Conservation (phyloP, 2,329 filamentous ascomycete species). For the Fusarium anguioides region DNA sequence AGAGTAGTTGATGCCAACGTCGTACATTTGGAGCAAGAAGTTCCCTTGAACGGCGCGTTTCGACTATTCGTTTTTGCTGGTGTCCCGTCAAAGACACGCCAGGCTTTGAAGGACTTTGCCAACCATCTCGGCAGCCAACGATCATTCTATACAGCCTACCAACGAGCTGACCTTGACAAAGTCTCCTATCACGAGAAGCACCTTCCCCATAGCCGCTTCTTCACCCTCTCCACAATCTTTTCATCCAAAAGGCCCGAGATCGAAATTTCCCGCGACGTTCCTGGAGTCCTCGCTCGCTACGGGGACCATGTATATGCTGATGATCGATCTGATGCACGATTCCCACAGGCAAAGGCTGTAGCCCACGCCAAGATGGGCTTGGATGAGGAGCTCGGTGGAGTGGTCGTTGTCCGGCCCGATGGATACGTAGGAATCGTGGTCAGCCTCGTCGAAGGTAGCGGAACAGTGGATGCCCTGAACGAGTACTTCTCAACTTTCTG, state of each 20-base stretch:
- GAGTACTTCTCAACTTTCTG: conserved; percentile 82
- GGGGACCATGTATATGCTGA: conserved; percentile 87
- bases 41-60: conserved; percentile 89
- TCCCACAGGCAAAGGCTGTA: conserved; percentile 75
- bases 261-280: conserved; percentile 78
- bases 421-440: conserved; percentile 86
- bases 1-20: conserved; percentile 89
- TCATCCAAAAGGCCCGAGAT: conserved; percentile 74
- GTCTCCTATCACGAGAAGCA: conserved; percentile 83
- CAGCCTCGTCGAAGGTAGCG: conserved; percentile 77
- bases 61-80: conserved; percentile 90
- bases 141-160: conserved; percentile 79
- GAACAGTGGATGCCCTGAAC: conserved; percentile 84
- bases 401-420: conserved; percentile 87
- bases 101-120: conserved; percentile 77
- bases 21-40: conserved; percentile 89
- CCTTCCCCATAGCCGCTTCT: conserved; percentile 87
- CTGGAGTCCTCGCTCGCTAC: conserved; percentile 77
- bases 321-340: conserved; percentile 78
- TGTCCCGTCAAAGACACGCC: conserved; percentile 65
- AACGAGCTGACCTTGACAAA: conserved; percentile 67
- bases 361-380: conserved; percentile 91
- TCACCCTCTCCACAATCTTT: conserved; percentile 82
- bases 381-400: conserved; percentile 76
- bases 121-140: conserved; percentile 69